These are phyloP conservation scores for Trichoderma asperelloides DNA, from an alignment of 495 filamentous ascomycete species.

Conservation along the genomic window DNA sequence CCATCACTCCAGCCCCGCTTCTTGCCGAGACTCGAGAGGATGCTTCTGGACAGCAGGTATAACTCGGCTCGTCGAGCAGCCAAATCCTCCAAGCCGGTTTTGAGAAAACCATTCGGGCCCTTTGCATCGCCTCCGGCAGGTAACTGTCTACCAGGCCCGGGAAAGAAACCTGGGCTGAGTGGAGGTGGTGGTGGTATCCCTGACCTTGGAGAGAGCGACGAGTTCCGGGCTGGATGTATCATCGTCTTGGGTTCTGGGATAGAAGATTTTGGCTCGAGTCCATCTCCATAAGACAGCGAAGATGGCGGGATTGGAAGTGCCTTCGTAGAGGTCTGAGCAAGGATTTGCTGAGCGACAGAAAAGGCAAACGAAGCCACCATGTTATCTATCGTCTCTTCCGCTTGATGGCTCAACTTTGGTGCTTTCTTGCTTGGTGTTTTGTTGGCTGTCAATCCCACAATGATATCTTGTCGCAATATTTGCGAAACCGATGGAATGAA, in stretches of 20 bases:
- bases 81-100: constrained; percentile 71
- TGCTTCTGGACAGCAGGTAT: constrained; percentile 65
- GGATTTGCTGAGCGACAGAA: constrained; percentile 64
- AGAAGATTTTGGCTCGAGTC: constrained; percentile 40
- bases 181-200: constrained; percentile 24
- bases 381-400: constrained; percentile 60
- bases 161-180: constrained; percentile 37
- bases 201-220: constrained; percentile 36
- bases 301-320: constrained; percentile 57
- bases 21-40: constrained; percentile 65
- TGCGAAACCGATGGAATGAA: constrained; percentile 73
- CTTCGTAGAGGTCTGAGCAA: constrained; percentile 66
- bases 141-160: constrained; percentile 22
- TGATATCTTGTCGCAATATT: constrained; percentile 68
- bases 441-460: constrained; percentile 29
- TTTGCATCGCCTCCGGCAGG: constrained; percentile 22
- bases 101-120: constrained; percentile 30
- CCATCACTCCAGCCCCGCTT: constrained; percentile 68
- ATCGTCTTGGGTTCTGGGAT: constrained; percentile 55
- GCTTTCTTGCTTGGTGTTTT: constrained; percentile 16
- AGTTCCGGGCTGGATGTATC: constrained; percentile 50
- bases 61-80: constrained; percentile 74
- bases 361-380: constrained; percentile 80
- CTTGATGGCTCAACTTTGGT: constrained; percentile 23
- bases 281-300: constrained; percentile 34